phyloP scores from a whole-genome alignment of 1,139 yeast genomes.

The Suhomyces yuchorum region DNA sequence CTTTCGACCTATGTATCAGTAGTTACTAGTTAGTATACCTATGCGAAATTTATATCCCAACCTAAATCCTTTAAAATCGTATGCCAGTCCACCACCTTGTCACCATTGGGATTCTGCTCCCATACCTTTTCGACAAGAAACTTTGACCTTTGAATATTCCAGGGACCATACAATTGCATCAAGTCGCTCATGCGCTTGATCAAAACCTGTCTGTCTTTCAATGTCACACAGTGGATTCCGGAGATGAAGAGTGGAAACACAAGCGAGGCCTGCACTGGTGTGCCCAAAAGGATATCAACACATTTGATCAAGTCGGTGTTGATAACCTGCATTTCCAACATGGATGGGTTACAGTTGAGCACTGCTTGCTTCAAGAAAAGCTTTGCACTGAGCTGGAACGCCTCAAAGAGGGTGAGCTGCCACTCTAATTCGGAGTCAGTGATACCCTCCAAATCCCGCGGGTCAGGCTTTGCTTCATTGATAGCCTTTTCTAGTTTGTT shows the following conservation, averaged over 20 bases:
- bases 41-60: conserved; percentile 79
- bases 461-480: conserved; percentile 56
- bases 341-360: conserved; percentile 59
- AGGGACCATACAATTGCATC: conserved; percentile 63
- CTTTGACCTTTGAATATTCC: conserved; percentile 64
- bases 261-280: conserved; percentile 69
- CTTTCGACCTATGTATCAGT: too few species aligned
- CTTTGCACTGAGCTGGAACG: conserved; percentile 70
- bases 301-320: conserved; percentile 57
- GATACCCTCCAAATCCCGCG: conserved; percentile 49
- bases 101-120: conserved; percentile 42
- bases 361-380: conserved; percentile 69
- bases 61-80: conserved; percentile 63
- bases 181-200: conserved; percentile 54
- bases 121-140: conserved; percentile 58
- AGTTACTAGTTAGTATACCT: too few species aligned
- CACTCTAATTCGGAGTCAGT: conserved; percentile 59
- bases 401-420: conserved; percentile 71
- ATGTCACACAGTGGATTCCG: conserved; percentile 64
- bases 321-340: conserved; percentile 64
- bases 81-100: conserved; percentile 61
- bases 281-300: conserved; percentile 62
- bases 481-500: conserved; percentile 52
- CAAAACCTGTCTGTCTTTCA: conserved; percentile 54
- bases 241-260: conserved; percentile 79